Conservation (phyloP, 129 eudicot genomes). For the Oenanthe sinensis region DNA sequence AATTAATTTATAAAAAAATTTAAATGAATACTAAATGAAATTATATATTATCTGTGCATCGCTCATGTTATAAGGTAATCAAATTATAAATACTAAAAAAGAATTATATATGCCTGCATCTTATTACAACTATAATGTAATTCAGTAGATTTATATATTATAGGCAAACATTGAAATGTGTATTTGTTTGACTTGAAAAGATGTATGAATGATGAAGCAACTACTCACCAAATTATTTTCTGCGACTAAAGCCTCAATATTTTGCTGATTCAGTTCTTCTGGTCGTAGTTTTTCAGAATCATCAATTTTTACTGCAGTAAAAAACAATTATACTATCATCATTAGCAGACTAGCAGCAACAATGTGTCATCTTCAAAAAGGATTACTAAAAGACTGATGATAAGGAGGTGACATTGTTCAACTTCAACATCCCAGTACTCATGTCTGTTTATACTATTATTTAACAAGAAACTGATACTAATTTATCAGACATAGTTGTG, state of each 20-base stretch:
- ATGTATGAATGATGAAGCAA: conserved; percentile 9
- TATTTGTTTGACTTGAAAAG: conserved; percentile 7
- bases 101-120: too few relatives aligned
- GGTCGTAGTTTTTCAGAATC: conserved; percentile 82
- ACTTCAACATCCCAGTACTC: neutral
- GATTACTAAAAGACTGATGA: neutral
- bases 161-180: neutral
- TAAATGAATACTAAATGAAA: too few relatives aligned
- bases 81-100: too few relatives aligned
- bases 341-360: conserved; percentile 4
- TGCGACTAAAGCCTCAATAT: conserved; percentile 97
- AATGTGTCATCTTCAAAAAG: neutral
- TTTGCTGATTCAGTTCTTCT: conserved; percentile 96
- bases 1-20: too few relatives aligned
- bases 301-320: conserved; percentile 47
- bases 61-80: too few relatives aligned
- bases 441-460: neutral
- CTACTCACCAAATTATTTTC: conserved; percentile 80
- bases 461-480: neutral
- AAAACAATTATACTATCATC: neutral
- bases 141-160: neutral
- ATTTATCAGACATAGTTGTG: too few relatives aligned
- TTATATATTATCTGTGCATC: neutral
- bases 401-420: too few relatives aligned
- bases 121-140: too few relatives aligned